Base-by-base conservation (phyloP, 306 rosid species). In the Geum urbanum region DNA sequence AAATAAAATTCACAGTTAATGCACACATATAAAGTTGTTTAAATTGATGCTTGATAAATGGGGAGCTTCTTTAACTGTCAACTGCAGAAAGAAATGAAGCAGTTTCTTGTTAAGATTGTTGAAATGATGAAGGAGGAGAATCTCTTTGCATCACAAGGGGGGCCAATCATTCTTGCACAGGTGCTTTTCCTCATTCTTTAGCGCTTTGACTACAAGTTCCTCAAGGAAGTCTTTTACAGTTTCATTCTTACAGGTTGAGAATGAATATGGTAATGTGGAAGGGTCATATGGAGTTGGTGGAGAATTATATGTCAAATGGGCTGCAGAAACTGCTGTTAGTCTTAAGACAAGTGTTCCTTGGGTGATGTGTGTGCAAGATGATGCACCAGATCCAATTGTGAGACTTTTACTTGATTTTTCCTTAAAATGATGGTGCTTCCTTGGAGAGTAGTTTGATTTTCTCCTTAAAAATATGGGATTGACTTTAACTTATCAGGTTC, bases 141-240 rank as follows among this genome's bases (percentile, higher is more conserved):
- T 52, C 81, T 77, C 46, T 77, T 70, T 7, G 72, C 75, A 7
- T 60, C 76, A 45, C 76, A 71, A 57, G 81, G 72, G 8, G 81
- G 76, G 27, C 81, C 81, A 12, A 71, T 77, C 46, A 77, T 77
- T 32, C 63, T 77, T 16, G 16, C 69, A 63, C 81, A 77, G 81
- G 81, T 65, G 47, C 19, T 35, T 51, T 27, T 57, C 32, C 32
- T 27, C 32, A 27, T 27, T 57, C 41, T 32, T 12, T 27, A 9
- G 7, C 32, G 13, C 5, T 0, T 57, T 27, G 18, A 6, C 9
- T 11, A 27, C 63, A 11, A 27, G 18, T 64, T 22, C 11, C 43
- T 4, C 16, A 15, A 15, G 66, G 7, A 15, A 6, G 37, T 7
- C 58, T 16, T 55, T 54, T 22, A 48, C 44, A 22, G 16, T 9